Evolutionary conservation across 345 rosid genomes (phyloP).

Genomic region (Acer saccharum): DNA sequence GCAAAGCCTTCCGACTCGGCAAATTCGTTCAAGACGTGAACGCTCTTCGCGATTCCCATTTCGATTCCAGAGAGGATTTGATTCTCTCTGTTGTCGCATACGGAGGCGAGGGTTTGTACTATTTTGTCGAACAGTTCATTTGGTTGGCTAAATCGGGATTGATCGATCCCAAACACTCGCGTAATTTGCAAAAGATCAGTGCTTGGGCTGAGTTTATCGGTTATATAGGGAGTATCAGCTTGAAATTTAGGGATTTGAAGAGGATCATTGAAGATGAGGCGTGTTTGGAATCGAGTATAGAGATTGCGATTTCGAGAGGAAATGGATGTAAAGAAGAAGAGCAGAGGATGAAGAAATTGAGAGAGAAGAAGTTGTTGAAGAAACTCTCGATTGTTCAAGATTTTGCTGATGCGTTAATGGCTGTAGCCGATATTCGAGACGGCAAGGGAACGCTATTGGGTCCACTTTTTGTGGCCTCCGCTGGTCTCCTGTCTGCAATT

Average conservation of each 20-base stretch:
- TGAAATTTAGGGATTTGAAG: slow-evolving; percentile 78
- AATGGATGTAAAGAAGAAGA: slow-evolving; percentile 42
- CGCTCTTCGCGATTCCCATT: slow-evolving; percentile 55
- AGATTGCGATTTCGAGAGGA: slow-evolving; percentile 59
- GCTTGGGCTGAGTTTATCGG: slow-evolving; percentile 86
- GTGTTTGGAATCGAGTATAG: slow-evolving; percentile 51
- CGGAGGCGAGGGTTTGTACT: slow-evolving; percentile 87
- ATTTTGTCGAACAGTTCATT: slow-evolving; percentile 78
- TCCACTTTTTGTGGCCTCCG: slow-evolving; percentile 57
- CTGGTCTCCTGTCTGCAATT: slow-evolving; percentile 84
- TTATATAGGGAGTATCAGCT: slow-evolving; percentile 64
- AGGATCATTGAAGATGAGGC: slow-evolving; percentile 48
- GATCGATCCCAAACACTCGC: slow-evolving; percentile 56
- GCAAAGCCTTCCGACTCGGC: slow-evolving; percentile 93
- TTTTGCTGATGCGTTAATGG: slow-evolving; percentile 82
- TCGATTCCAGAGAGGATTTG: slow-evolving; percentile 47
- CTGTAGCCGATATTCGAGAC: slow-evolving; percentile 70
- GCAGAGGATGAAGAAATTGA: slow-evolving; percentile 53
- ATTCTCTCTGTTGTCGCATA: slow-evolving; percentile 56
- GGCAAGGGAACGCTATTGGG: slow-evolving; percentile 65
- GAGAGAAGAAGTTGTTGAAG: slow-evolving; percentile 74
- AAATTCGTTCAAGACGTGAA: slow-evolving; percentile 89
- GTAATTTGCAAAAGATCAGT: slow-evolving; percentile 57
- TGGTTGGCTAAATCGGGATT: slow-evolving; percentile 90
- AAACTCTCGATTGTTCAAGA: slow-evolving; percentile 77